A percentile compares a stretch with the other conserved stretches of the same genome.
These are phyloP conservation scores for Larix sibirica DNA, from an alignment of 83 land plant species.

Conservation along the genomic window DNA sequence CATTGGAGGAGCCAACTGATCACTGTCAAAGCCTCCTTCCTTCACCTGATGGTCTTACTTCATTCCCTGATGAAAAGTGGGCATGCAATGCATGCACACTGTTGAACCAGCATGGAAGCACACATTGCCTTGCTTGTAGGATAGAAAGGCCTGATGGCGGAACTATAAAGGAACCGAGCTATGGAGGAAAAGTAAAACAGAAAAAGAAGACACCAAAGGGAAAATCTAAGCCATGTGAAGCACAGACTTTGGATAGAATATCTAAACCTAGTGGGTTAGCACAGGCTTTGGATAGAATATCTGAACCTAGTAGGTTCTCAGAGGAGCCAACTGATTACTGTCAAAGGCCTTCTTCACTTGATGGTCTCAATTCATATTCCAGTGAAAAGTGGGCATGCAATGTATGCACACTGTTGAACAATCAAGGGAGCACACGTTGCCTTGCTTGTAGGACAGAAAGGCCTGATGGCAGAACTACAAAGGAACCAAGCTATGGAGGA, in stretches of 20 bases:
- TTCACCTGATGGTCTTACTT: neutral
- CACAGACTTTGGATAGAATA: neutral
- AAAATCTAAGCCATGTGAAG: conserved; percentile 24
- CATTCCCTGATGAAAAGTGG: conserved; percentile 3
- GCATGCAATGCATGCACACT: conserved; percentile 4
- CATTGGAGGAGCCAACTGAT: neutral
- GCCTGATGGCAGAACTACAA: conserved; percentile 12
- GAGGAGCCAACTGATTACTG: neutral
- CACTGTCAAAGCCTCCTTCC: neutral
- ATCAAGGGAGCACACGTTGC: conserved; percentile 16
- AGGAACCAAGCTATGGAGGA: conserved; percentile 29
- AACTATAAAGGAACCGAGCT: conserved; percentile 15
- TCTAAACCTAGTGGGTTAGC: neutral
- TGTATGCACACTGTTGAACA: conserved; percentile 11
- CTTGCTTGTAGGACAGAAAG: conserved; percentile 29
- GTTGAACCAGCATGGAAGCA: conserved; percentile 7
- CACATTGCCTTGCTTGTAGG: conserved; percentile 35
- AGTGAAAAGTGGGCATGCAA: conserved; percentile 8
- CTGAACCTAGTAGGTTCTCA: neutral
- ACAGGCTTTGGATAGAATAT: neutral
- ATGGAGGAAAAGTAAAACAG: conserved; percentile 38
- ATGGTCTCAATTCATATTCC: neutral
- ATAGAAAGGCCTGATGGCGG: conserved; percentile 11
- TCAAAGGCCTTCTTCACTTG: neutral
- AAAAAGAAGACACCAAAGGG: conserved; percentile 63